phyloP scores from a whole-genome alignment of 2,329 filamentous ascomycete genomes.

The Sordariomycetes sp. region DNA sequence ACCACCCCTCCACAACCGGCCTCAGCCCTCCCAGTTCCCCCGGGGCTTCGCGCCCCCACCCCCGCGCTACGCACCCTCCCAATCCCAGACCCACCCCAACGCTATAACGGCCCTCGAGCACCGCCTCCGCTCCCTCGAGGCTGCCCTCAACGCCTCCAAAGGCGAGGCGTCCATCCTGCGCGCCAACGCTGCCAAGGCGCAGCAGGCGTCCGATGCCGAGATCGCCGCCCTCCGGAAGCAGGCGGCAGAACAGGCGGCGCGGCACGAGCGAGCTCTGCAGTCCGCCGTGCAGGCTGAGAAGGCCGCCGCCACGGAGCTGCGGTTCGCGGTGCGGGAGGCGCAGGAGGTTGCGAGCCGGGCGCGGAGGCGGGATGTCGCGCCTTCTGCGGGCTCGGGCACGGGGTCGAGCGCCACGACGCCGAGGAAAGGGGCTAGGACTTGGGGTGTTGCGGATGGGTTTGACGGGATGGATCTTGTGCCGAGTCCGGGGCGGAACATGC shows the following conservation, averaged over 20 bases:
- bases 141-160: constrained; percentile 46
- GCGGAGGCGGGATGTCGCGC: constrained; percentile 28
- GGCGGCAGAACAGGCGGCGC: constrained; percentile 49
- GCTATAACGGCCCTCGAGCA: constrained; percentile 34
- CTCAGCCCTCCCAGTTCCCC: constrained; percentile 20
- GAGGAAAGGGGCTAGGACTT: constrained; percentile 41
- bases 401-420: constrained; percentile 38
- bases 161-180: constrained; percentile 69
- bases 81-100: constrained; percentile 21
- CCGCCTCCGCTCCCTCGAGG: constrained; percentile 36
- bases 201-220: constrained; percentile 49
- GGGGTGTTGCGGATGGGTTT: constrained; percentile 61
- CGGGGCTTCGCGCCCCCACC: constrained; percentile 16
- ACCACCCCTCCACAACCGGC: constrained; percentile 14
- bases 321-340: constrained; percentile 62
- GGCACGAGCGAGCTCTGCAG: constrained; percentile 51
- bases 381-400: constrained; percentile 8
- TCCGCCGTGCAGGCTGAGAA: constrained; percentile 51
- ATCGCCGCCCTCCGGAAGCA: constrained; percentile 47
- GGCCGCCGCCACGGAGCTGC: constrained; percentile 52
- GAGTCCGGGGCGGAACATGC: constrained; percentile 34
- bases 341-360: constrained; percentile 40
- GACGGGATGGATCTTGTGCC: constrained; percentile 48
- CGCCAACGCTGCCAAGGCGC: constrained; percentile 49
- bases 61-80: constrained; percentile 16